Conservation (phyloP, 73 alveolate genomes). For the Stentor coeruleus region DNA sequence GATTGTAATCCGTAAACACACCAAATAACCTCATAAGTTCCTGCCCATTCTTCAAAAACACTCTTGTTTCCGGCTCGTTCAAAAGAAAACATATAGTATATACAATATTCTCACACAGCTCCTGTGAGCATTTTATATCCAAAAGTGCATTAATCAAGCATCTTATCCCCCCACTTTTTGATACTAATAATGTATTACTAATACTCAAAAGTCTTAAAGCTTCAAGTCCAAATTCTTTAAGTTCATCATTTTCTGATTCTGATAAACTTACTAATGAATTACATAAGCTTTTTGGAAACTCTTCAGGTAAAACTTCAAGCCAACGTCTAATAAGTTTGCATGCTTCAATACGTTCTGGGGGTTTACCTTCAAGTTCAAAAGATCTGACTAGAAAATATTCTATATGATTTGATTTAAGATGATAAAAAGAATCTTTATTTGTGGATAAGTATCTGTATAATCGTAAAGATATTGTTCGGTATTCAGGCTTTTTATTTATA, state of each 20-base stretch:
- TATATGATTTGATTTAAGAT: not conserved
- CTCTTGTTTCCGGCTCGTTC: conserved; percentile 4
- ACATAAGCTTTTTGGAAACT: conserved; percentile 16
- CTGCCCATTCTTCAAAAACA: not conserved
- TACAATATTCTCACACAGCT: conserved; percentile 11
- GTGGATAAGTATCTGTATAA: too few relatives aligned
- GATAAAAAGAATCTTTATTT: too few relatives aligned
- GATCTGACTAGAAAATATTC: conserved; percentile 18
- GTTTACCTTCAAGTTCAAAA: conserved; percentile 11
- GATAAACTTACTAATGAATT: not conserved
- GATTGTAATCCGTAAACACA: conserved; percentile 10
- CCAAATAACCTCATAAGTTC: not conserved
- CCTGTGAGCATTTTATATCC: conserved; percentile 4
- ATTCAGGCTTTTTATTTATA: too few relatives aligned
- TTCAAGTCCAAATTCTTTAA: conserved; percentile 27
- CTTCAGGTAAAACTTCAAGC: not conserved
- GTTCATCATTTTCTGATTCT: conserved; percentile 26
- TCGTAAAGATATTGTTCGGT: too few relatives aligned
- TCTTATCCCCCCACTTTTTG: conserved; percentile 10
- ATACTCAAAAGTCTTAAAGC: conserved; percentile 7
- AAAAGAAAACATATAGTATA: not conserved
- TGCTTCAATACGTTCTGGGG: conserved; percentile 21
- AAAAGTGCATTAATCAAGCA: not conserved
- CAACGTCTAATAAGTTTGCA: conserved; percentile 12
- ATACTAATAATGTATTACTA: not conserved